These are phyloP conservation scores for Pezicula carpinea DNA, from an alignment of 2,329 filamentous ascomycete genomes.

Conservation along the genomic window DNA sequence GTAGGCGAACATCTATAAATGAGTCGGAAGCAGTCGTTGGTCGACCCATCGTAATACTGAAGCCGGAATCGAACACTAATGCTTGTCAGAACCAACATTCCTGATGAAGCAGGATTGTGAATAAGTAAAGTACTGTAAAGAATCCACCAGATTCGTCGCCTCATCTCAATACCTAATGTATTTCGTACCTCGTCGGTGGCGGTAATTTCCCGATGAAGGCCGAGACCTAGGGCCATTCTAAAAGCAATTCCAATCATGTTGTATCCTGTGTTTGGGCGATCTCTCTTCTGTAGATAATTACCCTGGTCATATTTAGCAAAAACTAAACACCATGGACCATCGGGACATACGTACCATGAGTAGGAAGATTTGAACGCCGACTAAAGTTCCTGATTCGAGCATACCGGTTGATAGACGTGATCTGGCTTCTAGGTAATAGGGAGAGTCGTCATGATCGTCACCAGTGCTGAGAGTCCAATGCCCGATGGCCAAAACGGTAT, in stretches of 20 bases:
- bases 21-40: conserved; percentile 33
- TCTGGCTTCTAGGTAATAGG: conserved; percentile 12
- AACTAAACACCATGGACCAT: not conserved
- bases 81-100: too few relatives aligned
- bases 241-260: conserved; percentile 47
- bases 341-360: conserved; percentile 7
- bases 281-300: conserved; percentile 34
- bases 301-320: not conserved
- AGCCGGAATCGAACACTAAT: conserved; percentile 38
- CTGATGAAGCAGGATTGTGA: too few relatives aligned
- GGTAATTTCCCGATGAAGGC: conserved; percentile 41
- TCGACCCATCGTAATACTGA: conserved; percentile 40
- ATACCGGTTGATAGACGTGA: conserved; percentile 11
- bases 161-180: conserved; percentile 32
- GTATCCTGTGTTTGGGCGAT: conserved; percentile 47
- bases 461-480: conserved; percentile 24
- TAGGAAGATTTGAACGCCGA: conserved; percentile 13
- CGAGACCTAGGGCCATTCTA: conserved; percentile 44
- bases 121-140: conserved; percentile 26
- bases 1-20: conserved; percentile 38
- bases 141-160: conserved; percentile 38
- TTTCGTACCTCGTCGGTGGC: conserved; percentile 31
- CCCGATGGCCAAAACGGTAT: conserved; percentile 34
- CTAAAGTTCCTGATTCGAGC: conserved; percentile 12
- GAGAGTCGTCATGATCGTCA: conserved; percentile 12